phyloP scores from a whole-genome alignment of 345 rosid species.

The Acer saccharum region DNA sequence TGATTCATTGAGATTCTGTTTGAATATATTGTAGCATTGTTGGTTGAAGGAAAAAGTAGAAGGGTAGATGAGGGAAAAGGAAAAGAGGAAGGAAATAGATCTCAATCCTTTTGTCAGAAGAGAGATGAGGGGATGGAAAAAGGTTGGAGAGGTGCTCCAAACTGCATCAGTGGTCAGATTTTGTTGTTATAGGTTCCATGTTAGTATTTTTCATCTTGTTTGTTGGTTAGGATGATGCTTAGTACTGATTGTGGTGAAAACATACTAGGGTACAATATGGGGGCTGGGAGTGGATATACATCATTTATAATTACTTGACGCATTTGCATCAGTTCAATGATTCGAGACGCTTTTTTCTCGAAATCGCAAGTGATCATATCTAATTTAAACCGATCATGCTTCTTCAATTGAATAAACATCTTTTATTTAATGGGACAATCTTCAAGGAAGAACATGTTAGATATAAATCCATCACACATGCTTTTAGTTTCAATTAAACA shows the following conservation, averaged over 20 bases:
- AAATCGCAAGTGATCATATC: not conserved
- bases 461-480: not conserved
- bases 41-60: constrained; percentile 7
- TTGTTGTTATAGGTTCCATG: not conserved
- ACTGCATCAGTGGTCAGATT: not conserved
- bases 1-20: not conserved
- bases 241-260: not conserved
- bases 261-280: not conserved
- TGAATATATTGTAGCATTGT: not conserved
- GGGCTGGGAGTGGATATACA: not conserved
- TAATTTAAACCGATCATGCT: not conserved
- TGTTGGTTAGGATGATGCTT: not conserved
- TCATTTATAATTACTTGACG: not conserved
- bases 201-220: not conserved
- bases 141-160: not conserved
- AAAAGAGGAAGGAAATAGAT: not conserved
- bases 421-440: not conserved
- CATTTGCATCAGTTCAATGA: not conserved
- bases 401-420: not conserved
- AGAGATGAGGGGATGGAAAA: not conserved
- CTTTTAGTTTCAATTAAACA: not conserved
- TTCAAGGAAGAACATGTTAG: not conserved
- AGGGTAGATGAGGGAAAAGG: not conserved
- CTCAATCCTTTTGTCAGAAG: not conserved
- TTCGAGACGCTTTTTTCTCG: not conserved